phyloP scores from a whole-genome alignment of 177 flowering plant genomes.

The Vitis hybrid region DNA sequence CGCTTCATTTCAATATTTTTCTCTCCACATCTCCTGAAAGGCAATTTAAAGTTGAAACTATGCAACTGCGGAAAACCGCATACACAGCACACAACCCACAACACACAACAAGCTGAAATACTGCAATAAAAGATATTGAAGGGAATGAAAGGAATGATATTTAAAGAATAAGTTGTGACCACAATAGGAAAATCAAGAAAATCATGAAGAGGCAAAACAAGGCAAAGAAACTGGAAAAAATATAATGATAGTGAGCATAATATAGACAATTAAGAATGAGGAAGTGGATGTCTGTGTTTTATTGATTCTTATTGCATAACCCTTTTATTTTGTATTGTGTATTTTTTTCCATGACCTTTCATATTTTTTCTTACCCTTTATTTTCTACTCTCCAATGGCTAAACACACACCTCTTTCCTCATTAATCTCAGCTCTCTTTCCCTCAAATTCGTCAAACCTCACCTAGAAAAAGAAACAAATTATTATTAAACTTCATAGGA shows the following conservation, averaged over 20 bases:
- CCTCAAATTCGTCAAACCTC: too few relatives aligned
- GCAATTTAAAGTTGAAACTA: not conserved
- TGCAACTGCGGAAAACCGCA: not conserved
- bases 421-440: too few relatives aligned
- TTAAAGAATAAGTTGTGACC: constrained; percentile 7
- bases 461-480: too few relatives aligned
- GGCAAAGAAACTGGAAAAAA: not conserved
- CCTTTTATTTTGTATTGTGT: too few relatives aligned
- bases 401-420: not conserved
- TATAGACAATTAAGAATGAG: not conserved
- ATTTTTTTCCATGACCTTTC: too few relatives aligned
- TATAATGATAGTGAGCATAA: too few relatives aligned
- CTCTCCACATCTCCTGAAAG: constrained; percentile 40
- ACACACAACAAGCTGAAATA: not conserved
- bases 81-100: not conserved
- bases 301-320: too few relatives aligned
- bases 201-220: not conserved
- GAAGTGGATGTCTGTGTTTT: too few relatives aligned
- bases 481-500: too few relatives aligned
- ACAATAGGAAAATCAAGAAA: not conserved
- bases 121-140: not conserved
- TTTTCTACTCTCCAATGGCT: constrained; percentile 10
- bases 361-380: not conserved
- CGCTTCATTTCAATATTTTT: constrained; percentile 55
- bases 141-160: not conserved